Evolutionary conservation across 2,329 filamentous ascomycete genomes (phyloP), one percentile per base, ranked within the genome.

Genomic region (Colletotrichum sidae): DNA sequence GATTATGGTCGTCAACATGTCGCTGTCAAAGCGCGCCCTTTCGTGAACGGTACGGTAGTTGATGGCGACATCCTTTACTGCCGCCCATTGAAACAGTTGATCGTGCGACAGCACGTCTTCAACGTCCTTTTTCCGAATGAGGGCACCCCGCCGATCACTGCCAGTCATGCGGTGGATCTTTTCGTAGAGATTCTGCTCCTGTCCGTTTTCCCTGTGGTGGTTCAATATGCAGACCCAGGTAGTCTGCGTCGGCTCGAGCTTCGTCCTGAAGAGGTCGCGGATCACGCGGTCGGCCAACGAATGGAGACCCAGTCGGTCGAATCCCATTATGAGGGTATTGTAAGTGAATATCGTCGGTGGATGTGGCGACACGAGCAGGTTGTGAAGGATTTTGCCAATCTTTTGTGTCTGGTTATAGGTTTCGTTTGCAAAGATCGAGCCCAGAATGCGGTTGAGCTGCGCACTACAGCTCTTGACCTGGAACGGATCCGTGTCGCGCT

Each of bases 241-340:
- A 33, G 80, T 80, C 47, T 80, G 75, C 1, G 84, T 86, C 2
- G 84, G 83, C 41, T 73, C 77, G 47, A 85, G 71, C 4, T 75
- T 75, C 42, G 78, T 83, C 9, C 77, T 69, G 46, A 86, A 75
- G 56, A 87, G 84, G 0, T 81, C 83, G 54, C 85, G 75, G 17
- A 87, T 79, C 38, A 90, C 79, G n/a, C 79, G 71, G 42, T 87
- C 80, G 4, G 85, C 82, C 15, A 90, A 77, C 42, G 79, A 76
- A 60, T 83, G 79, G 56, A 83, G 78, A 35, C 82, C 79, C 6
- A 83, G 73, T 38, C 81, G 79, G 56, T 85, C 82, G 55, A 95
- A 88, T n/a, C 86, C 86, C n/a, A 86, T 75, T 3, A 95, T 84
- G 34, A 96, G 81, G 11, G 84, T 83, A 72, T 94, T 94, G 78